Conservation (phyloP, 805 yeast species). For the Wickerhamiella australiensis region DNA sequence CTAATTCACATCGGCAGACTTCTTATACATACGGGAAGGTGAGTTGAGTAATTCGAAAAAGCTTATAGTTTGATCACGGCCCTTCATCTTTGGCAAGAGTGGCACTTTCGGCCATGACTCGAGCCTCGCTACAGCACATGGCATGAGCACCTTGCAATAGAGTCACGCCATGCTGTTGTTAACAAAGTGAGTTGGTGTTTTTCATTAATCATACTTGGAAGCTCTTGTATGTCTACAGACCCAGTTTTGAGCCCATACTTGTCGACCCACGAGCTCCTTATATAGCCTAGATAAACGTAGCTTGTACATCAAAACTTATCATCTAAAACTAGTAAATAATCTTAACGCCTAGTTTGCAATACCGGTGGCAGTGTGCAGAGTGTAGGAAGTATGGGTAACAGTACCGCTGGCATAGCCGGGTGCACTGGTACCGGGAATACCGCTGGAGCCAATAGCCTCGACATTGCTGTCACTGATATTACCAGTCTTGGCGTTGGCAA, state of each 20-base stretch:
- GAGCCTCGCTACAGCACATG: too few relatives aligned
- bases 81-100: background rate
- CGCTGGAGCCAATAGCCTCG: conserved; percentile 16
- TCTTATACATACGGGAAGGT: conserved; percentile 4
- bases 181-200: too few relatives aligned
- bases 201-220: too few relatives aligned
- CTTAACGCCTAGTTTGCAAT: background rate
- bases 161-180: too few relatives aligned
- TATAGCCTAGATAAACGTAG: too few relatives aligned
- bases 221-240: too few relatives aligned
- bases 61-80: background rate
- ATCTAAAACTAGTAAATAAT: background rate
- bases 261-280: too few relatives aligned
- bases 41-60: background rate
- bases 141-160: too few relatives aligned
- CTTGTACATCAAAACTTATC: too few relatives aligned
- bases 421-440: conserved; percentile 20
- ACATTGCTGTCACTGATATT: conserved; percentile 16
- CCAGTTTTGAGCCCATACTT: too few relatives aligned
- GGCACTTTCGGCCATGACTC: too few relatives aligned
- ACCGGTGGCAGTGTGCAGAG: conserved; percentile 2
- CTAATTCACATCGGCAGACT: conserved; percentile 1
- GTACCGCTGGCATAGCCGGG: conserved; percentile 22
- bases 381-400: conserved; percentile 11
- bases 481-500: conserved; percentile 32